Base-by-base conservation (phyloP, 306 rosid genomes). In the Vigna reflexopilosa region DNA sequence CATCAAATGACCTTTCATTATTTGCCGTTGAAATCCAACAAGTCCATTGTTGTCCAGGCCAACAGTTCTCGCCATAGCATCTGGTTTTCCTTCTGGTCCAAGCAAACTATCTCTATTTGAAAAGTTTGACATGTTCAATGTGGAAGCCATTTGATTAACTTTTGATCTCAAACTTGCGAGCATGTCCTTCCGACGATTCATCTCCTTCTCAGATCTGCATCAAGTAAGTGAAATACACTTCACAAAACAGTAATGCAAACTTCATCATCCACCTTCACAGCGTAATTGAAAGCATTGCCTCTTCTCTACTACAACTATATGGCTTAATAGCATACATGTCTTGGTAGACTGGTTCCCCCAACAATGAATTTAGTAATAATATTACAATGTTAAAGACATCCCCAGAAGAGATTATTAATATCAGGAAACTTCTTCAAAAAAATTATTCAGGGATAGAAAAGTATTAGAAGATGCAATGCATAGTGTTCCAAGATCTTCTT, bases 121-220 rank as follows among this genome's bases (percentile, higher is more conserved):
- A 86, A 93, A 85, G 84, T 85, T 84, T 30, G 99, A 93, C 90
- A 88, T 90, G 84, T 90, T 96, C 89, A 93, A 82, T 0, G 90
- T 54, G 28, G 96, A 93, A 78, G 98, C 93, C 97, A 96, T 96
- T 86, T 96, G 98, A 73, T 81, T 84, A 61, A 88, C 96, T 84
- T 91, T 96, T 36, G 93, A 70, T 80, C 90, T 91, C 87, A 96
- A 83, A 86, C 85, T 93, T 66, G 75, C 86, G 47, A 96, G 75
- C 87, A 82, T 91, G 71, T 93, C 97, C 87, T 85, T 91, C 74
- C 98, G 98, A 22, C 99, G 99, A 86, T 96, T 96, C 93, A 96
- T 86, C 89, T 96, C 99, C 80, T 96, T 96, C 80, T 93, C 91
- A 59, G 97, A 62, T 73, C 99, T 96, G 88, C 38, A 83, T 64